A percentile compares a stretch with the other conserved stretches of the same genome.
These are phyloP conservation scores for Fusarium sp. DNA, from an alignment of 2,329 filamentous ascomycete species.

Conservation along the genomic window DNA sequence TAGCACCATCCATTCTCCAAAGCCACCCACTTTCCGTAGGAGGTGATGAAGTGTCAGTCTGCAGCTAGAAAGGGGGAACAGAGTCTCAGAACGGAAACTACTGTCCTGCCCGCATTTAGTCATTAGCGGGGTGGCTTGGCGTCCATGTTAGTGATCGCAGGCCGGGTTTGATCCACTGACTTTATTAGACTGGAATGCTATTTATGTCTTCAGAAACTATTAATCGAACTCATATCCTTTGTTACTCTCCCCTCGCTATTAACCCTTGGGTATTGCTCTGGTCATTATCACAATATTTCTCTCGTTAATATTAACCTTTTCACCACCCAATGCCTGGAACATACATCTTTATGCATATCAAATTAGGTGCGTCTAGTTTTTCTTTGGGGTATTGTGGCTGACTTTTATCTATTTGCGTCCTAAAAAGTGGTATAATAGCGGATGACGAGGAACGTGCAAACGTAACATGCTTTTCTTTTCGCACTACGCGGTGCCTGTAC, in stretches of 20 bases:
- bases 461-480: conserved; percentile 9
- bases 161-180: conserved; percentile 5
- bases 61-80: conserved; percentile 33
- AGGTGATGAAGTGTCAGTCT: neutral
- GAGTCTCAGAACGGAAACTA: conserved; percentile 38
- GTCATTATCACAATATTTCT: neutral
- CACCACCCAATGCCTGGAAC: neutral
- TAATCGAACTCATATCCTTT: neutral
- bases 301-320: neutral
- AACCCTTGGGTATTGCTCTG: neutral
- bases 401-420: conserved; percentile 7
- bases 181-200: conserved; percentile 20
- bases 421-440: conserved; percentile 17
- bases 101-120: conserved; percentile 22
- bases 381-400: conserved; percentile 27
- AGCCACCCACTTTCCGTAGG: conserved; percentile 9
- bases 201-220: conserved; percentile 10
- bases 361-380: conserved; percentile 16
- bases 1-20: conserved; percentile 5
- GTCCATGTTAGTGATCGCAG: conserved; percentile 22
- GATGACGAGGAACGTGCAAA: conserved; percentile 5
- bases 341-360: conserved; percentile 6
- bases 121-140: conserved; percentile 39
- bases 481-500: neutral
- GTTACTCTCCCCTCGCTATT: neutral